phyloP scores from a whole-genome alignment of 2,329 filamentous ascomycete genomes.

The Kalaharituber pfeilii region DNA sequence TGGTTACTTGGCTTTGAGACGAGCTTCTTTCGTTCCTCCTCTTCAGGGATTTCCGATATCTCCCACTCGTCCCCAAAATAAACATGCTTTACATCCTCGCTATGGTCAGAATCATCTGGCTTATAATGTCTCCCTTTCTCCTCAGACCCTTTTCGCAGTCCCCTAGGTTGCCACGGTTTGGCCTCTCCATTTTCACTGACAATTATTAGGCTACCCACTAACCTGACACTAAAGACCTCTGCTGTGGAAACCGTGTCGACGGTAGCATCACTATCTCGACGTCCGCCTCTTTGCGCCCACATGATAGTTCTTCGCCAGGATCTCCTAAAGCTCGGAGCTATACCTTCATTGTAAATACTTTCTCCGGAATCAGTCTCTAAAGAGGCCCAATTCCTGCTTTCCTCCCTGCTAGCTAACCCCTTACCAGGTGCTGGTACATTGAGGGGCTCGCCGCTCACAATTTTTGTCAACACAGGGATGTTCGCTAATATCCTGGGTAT shows the following conservation, averaged over 20 bases:
- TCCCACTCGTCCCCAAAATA: not conserved
- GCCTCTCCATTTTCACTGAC: not conserved
- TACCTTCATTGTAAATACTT: not conserved
- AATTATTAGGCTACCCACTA: not conserved
- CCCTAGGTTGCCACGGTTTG: constrained; percentile 12
- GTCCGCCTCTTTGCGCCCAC: constrained; percentile 7
- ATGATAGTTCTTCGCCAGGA: constrained; percentile 13
- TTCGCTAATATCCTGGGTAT: not conserved
- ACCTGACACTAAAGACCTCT: not conserved
- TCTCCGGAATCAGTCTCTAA: not conserved
- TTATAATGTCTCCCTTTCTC: not conserved
- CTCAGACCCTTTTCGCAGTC: constrained; percentile 9
- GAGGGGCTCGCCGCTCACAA: not conserved
- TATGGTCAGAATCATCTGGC: not conserved
- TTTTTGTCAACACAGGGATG: not conserved
- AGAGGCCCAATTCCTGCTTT: not conserved
- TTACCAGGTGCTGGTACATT: not conserved
- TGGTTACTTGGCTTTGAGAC: not conserved
- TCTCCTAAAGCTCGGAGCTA: not conserved
- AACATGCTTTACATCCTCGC: too few relatives aligned
- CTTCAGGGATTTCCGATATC: not conserved
- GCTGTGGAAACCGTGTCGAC: constrained; percentile 15
- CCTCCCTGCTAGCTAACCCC: not conserved
- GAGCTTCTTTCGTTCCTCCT: not conserved
- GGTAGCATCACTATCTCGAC: constrained; percentile 14